These are phyloP conservation scores for Taiwanofungus camphoratus DNA, from an alignment of 1,284 basidiomycete genomes.

Conservation along the genomic window DNA sequence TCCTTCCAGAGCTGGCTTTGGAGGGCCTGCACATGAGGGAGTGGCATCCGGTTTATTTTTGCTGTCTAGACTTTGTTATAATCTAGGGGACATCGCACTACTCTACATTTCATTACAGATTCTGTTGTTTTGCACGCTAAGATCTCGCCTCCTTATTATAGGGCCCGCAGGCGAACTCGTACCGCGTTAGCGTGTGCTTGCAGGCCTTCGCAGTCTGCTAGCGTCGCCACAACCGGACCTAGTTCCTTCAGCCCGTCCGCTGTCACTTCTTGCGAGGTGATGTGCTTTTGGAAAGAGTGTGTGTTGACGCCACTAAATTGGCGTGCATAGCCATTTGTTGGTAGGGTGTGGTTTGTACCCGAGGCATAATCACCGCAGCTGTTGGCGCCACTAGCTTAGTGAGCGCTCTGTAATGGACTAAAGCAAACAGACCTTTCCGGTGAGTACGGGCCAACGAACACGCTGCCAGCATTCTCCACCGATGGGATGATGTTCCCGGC, in stretches of 20 bases:
- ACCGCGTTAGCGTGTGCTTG: slow-evolving; percentile 93
- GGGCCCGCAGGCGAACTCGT: slow-evolving; percentile 52
- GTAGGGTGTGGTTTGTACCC: slow-evolving; percentile 96
- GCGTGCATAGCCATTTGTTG: slow-evolving; percentile 92
- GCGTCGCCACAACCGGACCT: slow-evolving; percentile 84
- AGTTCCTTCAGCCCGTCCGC: slow-evolving; percentile 71
- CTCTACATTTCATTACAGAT: slow-evolving; percentile 2
- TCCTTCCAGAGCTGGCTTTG: slow-evolving; percentile 10
- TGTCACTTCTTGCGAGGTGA: slow-evolving; percentile 93
- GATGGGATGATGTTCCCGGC: slow-evolving; percentile 60
- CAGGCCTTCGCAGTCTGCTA: slow-evolving; percentile 94
- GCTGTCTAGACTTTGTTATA: slow-evolving; percentile 23
- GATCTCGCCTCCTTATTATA: slow-evolving; percentile 9
- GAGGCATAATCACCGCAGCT: slow-evolving; percentile 98
- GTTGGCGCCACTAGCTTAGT: slow-evolving; percentile 2
- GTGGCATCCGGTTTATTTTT: slow-evolving; percentile 17
- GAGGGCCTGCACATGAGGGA: slow-evolving; percentile 13
- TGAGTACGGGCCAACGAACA: slow-evolving; percentile 92
- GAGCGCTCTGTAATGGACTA: background rate
- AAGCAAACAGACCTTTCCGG: slow-evolving; percentile 75
- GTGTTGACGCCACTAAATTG: slow-evolving; percentile 99
- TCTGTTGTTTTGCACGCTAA: background rate
- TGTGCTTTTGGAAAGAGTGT: slow-evolving; percentile 96
- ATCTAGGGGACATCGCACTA: slow-evolving; percentile 16
- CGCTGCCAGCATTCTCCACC: slow-evolving; percentile 90